Conservation (phyloP, 495 filamentous ascomycete species). For the Penicillium maclennaniae region DNA sequence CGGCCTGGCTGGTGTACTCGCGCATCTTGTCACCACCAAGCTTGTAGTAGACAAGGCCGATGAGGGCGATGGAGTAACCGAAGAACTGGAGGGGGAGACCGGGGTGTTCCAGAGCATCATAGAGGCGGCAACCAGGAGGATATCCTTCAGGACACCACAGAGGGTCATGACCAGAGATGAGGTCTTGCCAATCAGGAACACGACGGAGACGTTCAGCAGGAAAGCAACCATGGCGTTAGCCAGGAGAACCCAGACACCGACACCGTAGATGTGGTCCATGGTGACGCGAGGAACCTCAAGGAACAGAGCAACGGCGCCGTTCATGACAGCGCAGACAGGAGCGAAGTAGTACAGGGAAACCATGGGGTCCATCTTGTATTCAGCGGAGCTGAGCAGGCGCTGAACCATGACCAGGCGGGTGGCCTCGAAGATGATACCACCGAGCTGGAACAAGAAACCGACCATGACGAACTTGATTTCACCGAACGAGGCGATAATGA, state of each 20-base stretch:
- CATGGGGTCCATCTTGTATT: conserved; percentile 97
- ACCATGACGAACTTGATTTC: conserved; percentile 88
- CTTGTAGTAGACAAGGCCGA: conserved; percentile 95
- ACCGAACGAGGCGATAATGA: conserved; percentile 83
- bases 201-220: conserved; percentile 86
- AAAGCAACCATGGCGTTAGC: conserved; percentile 82
- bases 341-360: conserved; percentile 97
- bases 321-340: conserved; percentile 88
- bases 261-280: conserved; percentile 67
- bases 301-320: conserved; percentile 71
- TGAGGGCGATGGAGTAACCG: conserved; percentile 87
- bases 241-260: conserved; percentile 72
- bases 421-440: conserved; percentile 84
- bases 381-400: conserved; percentile 77
- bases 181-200: conserved; percentile 96
- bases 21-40: conserved; percentile 82
- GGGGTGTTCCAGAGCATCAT: conserved; percentile 87
- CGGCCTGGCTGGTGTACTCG: conserved; percentile 65
- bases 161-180: conserved; percentile 95
- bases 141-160: conserved; percentile 97
- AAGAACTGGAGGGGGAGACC: conserved; percentile 83
- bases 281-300: conserved; percentile 70
- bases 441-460: conserved; percentile 82
- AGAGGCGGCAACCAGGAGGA: conserved; percentile 84
- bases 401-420: conserved; percentile 90